Evolutionary conservation across 2,329 filamentous ascomycete species (phyloP).

Genomic region (Fusarium pseudocircinatum): DNA sequence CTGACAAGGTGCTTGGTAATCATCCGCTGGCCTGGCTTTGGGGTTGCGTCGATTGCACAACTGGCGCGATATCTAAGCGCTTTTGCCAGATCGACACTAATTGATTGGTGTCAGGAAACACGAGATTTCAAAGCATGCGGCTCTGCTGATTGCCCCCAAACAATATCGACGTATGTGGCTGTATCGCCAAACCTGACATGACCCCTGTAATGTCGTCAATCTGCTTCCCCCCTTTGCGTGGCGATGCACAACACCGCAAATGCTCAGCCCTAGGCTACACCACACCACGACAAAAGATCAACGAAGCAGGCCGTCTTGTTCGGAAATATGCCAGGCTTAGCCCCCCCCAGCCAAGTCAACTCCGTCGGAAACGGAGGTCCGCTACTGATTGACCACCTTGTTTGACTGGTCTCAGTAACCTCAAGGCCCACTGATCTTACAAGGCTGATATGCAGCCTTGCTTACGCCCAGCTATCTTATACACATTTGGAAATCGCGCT

Average conservation of each 20-base stretch:
- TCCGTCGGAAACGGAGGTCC: not conserved
- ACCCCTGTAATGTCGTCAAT: not conserved
- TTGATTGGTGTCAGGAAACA: not conserved
- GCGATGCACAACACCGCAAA: not conserved
- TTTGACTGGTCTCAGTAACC: not conserved
- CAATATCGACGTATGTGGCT: constrained; percentile 9
- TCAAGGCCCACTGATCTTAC: not conserved
- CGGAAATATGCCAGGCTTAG: not conserved
- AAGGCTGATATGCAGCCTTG: constrained; percentile 15
- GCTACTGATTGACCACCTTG: not conserved
- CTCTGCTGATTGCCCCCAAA: not conserved
- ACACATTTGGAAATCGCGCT: constrained; percentile 1
- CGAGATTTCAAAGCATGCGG: not conserved
- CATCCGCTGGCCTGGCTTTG: too few relatives aligned
- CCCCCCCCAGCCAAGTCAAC: not conserved
- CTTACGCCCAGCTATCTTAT: constrained; percentile 9
- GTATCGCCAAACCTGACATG: not conserved
- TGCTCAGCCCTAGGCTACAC: not conserved
- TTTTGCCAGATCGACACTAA: not conserved
- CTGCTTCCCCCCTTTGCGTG: not conserved
- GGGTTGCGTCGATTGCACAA: not conserved
- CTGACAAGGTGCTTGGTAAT: not conserved
- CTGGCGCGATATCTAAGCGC: not conserved
- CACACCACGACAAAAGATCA: not conserved
- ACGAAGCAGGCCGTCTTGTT: not conserved